Base-by-base conservation (phyloP, 345 rosid genomes). In the Durio zibethinus region DNA sequence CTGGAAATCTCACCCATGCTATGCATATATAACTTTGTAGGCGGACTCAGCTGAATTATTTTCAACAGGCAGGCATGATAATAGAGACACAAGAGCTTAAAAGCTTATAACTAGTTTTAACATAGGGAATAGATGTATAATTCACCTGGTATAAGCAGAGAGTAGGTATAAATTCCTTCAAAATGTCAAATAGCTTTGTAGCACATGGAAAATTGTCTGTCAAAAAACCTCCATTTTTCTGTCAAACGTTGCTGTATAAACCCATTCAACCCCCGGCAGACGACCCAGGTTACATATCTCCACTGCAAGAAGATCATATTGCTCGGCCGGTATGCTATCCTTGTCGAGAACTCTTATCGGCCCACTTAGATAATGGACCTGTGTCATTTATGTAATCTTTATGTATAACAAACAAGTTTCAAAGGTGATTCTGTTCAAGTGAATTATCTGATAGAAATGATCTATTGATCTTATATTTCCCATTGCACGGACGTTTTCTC, bases 131-230 rank as follows among this genome's bases (percentile, higher is more conserved):
- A 2, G 61, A 33, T 52, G 38, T 65, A 52, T 60, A 77, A 52
- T 10, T 76, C 73, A 91, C 99, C 98, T 4, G 94, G 94, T 67
- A 93, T 90, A 6, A 92, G 97, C 66, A 97, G 98, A 78, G 99
- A 95, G 77, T 89, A 87, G 11, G 98, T 94, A 73, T 89, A 90
- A 29, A 95, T 93, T 63, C 99, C 98, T 87, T 95, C 93, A 54
- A 92, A 92, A 75, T 92, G 89, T 97, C 99, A 95, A 84, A 95
- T 92, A 76, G 98, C 98, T 86, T 93, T 95, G 93, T 86, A 3
- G 99, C 94, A 75, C 87, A 68, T 52, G 99, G 99, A 73, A 95
- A 92, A 85, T 93, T 98, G 72, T 93, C 99, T 11, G 98, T 95
- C 78, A 95, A 75, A 74, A 89, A 93, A 40, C 98, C 94, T 0